Evolutionary conservation across 176 grass and related monocot genomes (phyloP).

Genomic region (Guadua angustifolia): DNA sequence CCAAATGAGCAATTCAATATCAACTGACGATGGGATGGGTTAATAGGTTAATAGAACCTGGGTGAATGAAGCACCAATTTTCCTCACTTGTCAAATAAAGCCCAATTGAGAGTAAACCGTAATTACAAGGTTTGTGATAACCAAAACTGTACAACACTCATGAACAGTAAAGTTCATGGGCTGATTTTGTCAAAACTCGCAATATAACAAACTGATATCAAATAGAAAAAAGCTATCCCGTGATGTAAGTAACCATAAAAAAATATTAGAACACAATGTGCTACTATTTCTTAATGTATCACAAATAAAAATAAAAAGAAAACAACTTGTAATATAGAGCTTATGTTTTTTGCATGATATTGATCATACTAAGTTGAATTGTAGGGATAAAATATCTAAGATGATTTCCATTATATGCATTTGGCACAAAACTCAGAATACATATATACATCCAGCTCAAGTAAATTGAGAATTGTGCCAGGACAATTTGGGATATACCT

Average conservation of each 20-base stretch:
- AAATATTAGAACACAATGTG: neutral
- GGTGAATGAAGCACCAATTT: slow-evolving; percentile 73
- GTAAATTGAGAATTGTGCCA: slow-evolving; percentile 3
- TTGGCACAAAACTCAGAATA: slow-evolving; percentile 5
- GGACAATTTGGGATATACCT: slow-evolving; percentile 27
- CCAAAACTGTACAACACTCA: neutral
- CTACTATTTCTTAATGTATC: slow-evolving; percentile 13
- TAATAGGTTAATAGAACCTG: too few species aligned
- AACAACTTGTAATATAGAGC: neutral
- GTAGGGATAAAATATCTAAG: neutral
- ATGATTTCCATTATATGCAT: slow-evolving; percentile 32
- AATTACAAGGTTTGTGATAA: slow-evolving; percentile 4
- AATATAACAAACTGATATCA: slow-evolving; percentile 11
- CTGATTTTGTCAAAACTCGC: neutral
- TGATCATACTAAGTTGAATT: neutral
- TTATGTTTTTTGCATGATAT: slow-evolving; percentile 4
- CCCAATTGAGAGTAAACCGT: neutral
- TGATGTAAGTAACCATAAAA: neutral
- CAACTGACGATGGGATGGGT: neutral
- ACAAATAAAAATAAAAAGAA: neutral
- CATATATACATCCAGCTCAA: neutral
- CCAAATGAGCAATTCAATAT: slow-evolving; percentile 3
- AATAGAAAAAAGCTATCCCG: neutral
- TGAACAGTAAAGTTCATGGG: slow-evolving; percentile 19
- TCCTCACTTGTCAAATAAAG: slow-evolving; percentile 73